These are phyloP conservation scores for Termitomyces sp. DNA, from an alignment of 768 basidiomycete species.

Conservation along the genomic window DNA sequence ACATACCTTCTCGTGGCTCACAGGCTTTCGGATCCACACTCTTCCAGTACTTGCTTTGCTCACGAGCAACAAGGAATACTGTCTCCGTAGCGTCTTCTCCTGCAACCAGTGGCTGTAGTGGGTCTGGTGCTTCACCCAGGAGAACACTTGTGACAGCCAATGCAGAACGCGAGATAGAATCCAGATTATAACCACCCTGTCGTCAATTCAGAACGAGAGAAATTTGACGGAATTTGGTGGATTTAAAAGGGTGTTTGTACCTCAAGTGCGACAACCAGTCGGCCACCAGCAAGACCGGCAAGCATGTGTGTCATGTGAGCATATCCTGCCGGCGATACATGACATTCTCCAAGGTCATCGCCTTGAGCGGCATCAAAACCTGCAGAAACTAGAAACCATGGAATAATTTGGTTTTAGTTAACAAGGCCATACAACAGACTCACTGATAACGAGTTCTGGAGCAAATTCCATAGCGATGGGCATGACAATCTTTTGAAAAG, in stretches of 20 bases:
- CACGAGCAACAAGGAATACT: conserved; percentile 80
- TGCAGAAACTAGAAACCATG: conserved; percentile 71
- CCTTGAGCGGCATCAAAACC: conserved; percentile 97
- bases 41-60: conserved; percentile 93
- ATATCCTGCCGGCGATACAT: conserved; percentile 89
- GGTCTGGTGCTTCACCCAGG: conserved; percentile 84
- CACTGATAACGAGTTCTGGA: conserved; percentile 94
- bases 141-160: conserved; percentile 84
- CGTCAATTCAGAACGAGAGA: neutral
- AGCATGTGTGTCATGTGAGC: conserved; percentile 99
- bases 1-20: conserved; percentile 74
- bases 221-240: neutral
- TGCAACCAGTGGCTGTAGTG: conserved; percentile 69
- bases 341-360: conserved; percentile 88
- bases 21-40: conserved; percentile 76
- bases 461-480: conserved; percentile 96
- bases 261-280: conserved; percentile 90
- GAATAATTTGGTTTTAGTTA: neutral
- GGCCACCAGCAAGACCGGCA: conserved; percentile 80
- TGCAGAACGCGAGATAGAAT: conserved; percentile 84
- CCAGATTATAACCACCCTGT: conserved; percentile 94
- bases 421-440: conserved; percentile 23
- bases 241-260: conserved; percentile 33
- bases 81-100: conserved; percentile 85
- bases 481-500: conserved; percentile 94